Base-by-base conservation (phyloP, 2,329 filamentous ascomycete genomes). In the Alternaria metachromatica region DNA sequence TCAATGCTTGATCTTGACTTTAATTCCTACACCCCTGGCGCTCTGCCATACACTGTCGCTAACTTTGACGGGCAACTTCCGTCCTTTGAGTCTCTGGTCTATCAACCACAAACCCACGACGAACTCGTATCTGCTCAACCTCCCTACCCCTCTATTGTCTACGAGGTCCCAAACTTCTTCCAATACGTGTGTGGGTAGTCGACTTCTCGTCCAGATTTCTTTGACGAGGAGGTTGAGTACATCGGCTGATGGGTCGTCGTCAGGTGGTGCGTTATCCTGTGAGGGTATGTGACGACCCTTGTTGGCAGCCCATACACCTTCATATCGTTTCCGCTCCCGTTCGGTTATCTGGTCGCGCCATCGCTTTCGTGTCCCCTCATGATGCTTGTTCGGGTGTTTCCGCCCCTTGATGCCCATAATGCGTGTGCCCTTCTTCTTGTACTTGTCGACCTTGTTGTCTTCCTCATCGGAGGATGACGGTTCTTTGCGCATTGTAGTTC, bases 241-340 rank as follows among this genome's bases (percentile, higher is more conserved):
- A 49, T 86, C 83, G 13, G 88, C 84, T 2, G 80, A 79, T 5
- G 77, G 67, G 25, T 77, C 76, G 3, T 66, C 64, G 3, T 72
- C 70, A 6, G 26, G 21, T 37, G 57, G 26, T 18, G 49, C 66
- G 30, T 57, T 55, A 26, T 61, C 50, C 3, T 60, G 28, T 6
- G 67, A 66, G 11, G 76, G 65, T 25, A 78, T 73, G 50, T 78
- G 70, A 0, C 88, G 62, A 0, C 92, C 92, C 53, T 89, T 88
- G 72, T 96, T 96, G 45, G 91, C 92, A 2, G 92, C 92, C 92
- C 92, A 96, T 1, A 96, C 87, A 3, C 91, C 92, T 78, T 95
- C 92, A 78, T 96, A 96, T 2, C 92, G 86, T 73, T 91, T 92
- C n/a, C 91, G 84, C 74, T 96, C 92, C 6, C 88, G 84, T 51